Evolutionary conservation across 495 filamentous ascomycete species (phyloP).

Genomic region (Lepraria neglecta): DNA sequence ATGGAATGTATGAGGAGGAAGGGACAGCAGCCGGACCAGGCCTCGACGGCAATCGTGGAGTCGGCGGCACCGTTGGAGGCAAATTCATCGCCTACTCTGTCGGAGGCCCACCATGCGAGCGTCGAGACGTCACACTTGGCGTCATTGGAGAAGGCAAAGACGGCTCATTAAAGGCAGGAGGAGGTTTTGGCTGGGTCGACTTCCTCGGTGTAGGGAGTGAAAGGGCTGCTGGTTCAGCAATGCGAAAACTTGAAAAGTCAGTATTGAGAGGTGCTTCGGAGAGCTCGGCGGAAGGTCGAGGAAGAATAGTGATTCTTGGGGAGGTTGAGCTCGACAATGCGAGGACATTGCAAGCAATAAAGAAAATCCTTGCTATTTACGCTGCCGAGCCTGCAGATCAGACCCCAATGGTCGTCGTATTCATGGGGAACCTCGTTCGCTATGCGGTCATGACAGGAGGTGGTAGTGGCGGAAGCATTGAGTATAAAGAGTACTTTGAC

Average conservation of each 20-base stretch:
- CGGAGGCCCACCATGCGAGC: constrained; percentile 84
- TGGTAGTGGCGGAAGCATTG: constrained; percentile 65
- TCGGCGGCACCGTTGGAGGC: constrained; percentile 83
- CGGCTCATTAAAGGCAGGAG: constrained; percentile 52
- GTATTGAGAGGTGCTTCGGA: constrained; percentile 31
- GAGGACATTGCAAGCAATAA: constrained; percentile 65
- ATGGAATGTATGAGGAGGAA: constrained; percentile 92
- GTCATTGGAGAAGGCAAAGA: constrained; percentile 50
- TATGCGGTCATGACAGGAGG: constrained; percentile 65
- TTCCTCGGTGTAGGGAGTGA: constrained; percentile 89
- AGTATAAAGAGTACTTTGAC: constrained; percentile 94
- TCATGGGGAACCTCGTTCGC: constrained; percentile 79
- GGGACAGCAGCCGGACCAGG: constrained; percentile 58
- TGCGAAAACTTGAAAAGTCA: constrained; percentile 63
- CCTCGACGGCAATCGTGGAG: constrained; percentile 66
- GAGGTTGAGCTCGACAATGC: constrained; percentile 83
- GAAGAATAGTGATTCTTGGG: constrained; percentile 63
- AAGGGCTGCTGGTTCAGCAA: constrained; percentile 70
- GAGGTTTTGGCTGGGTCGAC: constrained; percentile 93
- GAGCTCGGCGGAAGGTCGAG: constrained; percentile 32
- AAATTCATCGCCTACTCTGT: constrained; percentile 84
- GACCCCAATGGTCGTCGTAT: constrained; percentile 68
- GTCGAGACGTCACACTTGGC: constrained; percentile 70
- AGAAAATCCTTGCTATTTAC: constrained; percentile 67
- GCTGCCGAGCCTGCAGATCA: constrained; percentile 52